Conservation (phyloP, 179 eudicot species). For the Beta lomatogona region DNA sequence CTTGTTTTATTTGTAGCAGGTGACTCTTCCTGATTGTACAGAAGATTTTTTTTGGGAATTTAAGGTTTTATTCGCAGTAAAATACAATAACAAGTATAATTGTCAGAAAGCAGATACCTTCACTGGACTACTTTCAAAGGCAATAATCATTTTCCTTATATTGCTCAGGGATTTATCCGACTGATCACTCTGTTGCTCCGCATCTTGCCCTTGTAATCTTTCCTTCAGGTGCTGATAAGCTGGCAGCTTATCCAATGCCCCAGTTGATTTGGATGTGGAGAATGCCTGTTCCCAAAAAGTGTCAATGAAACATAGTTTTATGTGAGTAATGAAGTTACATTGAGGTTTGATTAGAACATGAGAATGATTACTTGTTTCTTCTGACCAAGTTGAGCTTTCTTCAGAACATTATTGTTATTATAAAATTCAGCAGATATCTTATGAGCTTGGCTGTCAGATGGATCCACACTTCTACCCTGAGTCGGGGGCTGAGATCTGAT, state of each 20-base stretch:
- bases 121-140: constrained; percentile 60
- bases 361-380: constrained; percentile 31
- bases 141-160: constrained; percentile 71
- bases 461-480: constrained; percentile 25
- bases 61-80: constrained; percentile 22
- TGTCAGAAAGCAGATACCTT: constrained; percentile 51
- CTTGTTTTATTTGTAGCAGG: constrained; percentile 29
- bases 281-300: constrained; percentile 31
- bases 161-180: constrained; percentile 53
- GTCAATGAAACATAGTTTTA: not conserved
- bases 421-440: not conserved
- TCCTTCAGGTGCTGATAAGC: constrained; percentile 24
- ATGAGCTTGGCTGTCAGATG: constrained; percentile 26
- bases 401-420: constrained; percentile 8
- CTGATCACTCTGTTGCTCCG: constrained; percentile 39
- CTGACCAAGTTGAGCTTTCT: constrained; percentile 26
- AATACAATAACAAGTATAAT: constrained; percentile 10
- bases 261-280: constrained; percentile 32
- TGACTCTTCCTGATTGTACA: constrained; percentile 49
- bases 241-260: constrained; percentile 30
- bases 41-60: constrained; percentile 28
- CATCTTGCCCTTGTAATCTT: constrained; percentile 27
- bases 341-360: not conserved
- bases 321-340: constrained; percentile 1
- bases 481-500: constrained; percentile 23